Percentiles rank a stretch among this genome's conserved stretches.
These are phyloP conservation scores for Cordyceps militaris DNA, from an alignment of 2,329 filamentous ascomycete species.

Conservation along the genomic window DNA sequence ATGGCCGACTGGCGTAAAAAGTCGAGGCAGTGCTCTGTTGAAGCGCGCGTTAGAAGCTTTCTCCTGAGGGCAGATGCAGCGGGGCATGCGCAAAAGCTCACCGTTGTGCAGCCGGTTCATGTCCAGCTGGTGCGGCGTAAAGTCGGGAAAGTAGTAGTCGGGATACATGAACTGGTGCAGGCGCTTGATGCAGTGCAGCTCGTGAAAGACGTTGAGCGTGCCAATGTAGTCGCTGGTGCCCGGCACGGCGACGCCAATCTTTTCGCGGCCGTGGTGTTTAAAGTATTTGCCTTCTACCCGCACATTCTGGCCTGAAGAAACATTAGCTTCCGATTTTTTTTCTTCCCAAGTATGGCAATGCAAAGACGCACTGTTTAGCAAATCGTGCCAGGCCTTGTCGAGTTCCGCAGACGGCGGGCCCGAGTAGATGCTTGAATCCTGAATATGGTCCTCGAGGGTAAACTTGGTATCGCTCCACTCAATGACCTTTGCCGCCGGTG, in stretches of 20 bases:
- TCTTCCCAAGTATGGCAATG: too few relatives aligned
- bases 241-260: conserved; percentile 2
- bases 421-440: conserved; percentile 8
- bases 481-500: not conserved
- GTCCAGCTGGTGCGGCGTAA: conserved; percentile 1
- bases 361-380: conserved; percentile 1
- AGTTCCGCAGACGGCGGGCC: conserved; percentile 2
- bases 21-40: conserved; percentile 8
- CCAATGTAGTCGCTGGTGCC: conserved; percentile 9
- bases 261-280: conserved; percentile 5
- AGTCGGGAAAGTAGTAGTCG: conserved; percentile 5
- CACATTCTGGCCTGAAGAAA: conserved; percentile 1
- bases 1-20: conserved; percentile 10
- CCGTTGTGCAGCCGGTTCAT: conserved; percentile 9
- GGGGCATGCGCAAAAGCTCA: not conserved
- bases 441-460: conserved; percentile 8
- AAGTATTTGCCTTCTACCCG: conserved; percentile 3
- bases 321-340: not conserved
- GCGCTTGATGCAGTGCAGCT: conserved; percentile 11
- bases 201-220: conserved; percentile 8
- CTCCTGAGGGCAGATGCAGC: not conserved
- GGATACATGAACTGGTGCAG: conserved; percentile 12
- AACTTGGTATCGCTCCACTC: conserved; percentile 7
- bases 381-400: conserved; percentile 9
- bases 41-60: not conserved